These are phyloP conservation scores for Eucommia ulmoides DNA, from an alignment of 257 asterid genomes.

Conservation along the genomic window DNA sequence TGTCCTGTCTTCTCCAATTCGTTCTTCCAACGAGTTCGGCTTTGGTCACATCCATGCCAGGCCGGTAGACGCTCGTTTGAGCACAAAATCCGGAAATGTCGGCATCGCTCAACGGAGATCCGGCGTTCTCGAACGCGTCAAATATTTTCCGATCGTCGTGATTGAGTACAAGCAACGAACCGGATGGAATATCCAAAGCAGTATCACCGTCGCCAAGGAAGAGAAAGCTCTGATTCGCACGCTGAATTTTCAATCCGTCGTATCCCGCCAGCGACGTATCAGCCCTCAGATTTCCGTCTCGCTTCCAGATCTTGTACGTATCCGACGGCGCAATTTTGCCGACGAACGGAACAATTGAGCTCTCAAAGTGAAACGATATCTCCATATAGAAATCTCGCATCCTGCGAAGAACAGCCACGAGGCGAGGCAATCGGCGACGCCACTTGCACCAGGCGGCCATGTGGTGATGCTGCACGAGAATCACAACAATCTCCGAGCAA, in stretches of 20 bases:
- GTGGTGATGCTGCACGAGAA: constrained; percentile 73
- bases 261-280: constrained; percentile 89
- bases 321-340: constrained; percentile 95
- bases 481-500: constrained; percentile 45
- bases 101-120: constrained; percentile 46
- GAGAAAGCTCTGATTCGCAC: constrained; percentile 88
- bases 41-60: constrained; percentile 91
- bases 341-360: constrained; percentile 84
- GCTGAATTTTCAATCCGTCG: constrained; percentile 87
- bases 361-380: constrained; percentile 86
- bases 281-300: constrained; percentile 84
- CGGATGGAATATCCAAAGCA: constrained; percentile 29
- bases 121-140: constrained; percentile 85
- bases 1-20: constrained; percentile 88
- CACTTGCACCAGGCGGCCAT: constrained; percentile 81
- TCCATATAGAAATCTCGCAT: constrained; percentile 98
- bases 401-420: constrained; percentile 63
- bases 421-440: constrained; percentile 89
- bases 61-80: constrained; percentile 81
- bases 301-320: constrained; percentile 91
- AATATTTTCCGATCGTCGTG: constrained; percentile 75
- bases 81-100: constrained; percentile 59
- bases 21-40: constrained; percentile 71
- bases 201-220: constrained; percentile 58
- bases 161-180: constrained; percentile 70